A percentile compares a stretch with the other conserved stretches of the same genome.
phyloP scores from a whole-genome alignment of 1,139 yeast species.

The Diutina pseudorugosa region DNA sequence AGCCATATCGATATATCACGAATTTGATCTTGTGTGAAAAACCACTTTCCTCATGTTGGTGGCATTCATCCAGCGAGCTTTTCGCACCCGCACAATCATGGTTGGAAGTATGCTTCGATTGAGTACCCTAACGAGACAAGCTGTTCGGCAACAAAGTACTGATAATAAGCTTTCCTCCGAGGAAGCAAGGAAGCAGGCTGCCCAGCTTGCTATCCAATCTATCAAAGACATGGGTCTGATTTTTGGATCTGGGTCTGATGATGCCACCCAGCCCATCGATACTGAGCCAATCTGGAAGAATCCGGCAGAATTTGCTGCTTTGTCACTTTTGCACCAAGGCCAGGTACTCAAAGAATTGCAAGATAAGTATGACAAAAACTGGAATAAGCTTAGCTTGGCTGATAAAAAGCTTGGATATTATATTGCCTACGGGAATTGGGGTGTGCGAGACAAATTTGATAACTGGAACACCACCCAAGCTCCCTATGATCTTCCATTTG shows the following conservation, averaged over 20 bases:
- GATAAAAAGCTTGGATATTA: constrained; percentile 43
- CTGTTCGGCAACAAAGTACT: neutral
- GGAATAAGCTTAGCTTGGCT: constrained; percentile 33
- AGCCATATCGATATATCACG: no score
- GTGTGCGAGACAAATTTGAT: constrained; percentile 44
- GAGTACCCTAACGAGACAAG: neutral
- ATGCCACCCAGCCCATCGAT: constrained; percentile 40
- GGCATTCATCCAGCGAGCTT: neutral
- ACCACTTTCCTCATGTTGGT: no score
- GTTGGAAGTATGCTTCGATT: neutral
- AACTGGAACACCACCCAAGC: constrained; percentile 25
- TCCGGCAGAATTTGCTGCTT: constrained; percentile 30
- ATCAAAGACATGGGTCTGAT: constrained; percentile 30
- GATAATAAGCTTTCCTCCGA: constrained; percentile 7
- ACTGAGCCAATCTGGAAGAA: constrained; percentile 36
- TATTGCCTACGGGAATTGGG: constrained; percentile 55
- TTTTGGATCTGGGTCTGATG: constrained; percentile 22
- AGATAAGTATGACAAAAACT: constrained; percentile 36
- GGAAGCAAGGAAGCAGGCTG: constrained; percentile 18
- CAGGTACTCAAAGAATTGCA: constrained; percentile 44
- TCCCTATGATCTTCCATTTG: constrained; percentile 48
- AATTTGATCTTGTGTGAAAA: no score
- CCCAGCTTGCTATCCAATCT: constrained; percentile 30
- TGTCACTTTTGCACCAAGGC: constrained; percentile 46
- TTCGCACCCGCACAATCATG: neutral